Percentiles rank a stretch among this genome's conserved stretches.
Conservation (phyloP, 352 stramenopile genomes). For the Pythium scleroteichum region DNA sequence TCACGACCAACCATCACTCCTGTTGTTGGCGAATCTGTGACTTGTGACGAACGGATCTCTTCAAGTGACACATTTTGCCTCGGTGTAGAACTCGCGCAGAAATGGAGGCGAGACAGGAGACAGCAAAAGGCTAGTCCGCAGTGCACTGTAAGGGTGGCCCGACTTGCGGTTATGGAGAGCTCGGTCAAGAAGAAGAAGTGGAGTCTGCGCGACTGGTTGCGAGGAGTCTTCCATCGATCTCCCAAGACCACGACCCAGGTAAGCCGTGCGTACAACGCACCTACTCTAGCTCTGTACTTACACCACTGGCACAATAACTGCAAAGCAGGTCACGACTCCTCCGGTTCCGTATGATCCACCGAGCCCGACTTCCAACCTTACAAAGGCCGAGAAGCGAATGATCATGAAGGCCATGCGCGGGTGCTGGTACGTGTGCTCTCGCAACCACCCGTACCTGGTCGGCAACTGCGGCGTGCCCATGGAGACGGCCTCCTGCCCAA, state of each 20-base stretch:
- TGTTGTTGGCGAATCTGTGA: slow-evolving; percentile 9
- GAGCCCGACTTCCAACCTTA: slow-evolving; percentile 30
- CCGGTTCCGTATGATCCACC: neutral
- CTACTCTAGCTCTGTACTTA: no score
- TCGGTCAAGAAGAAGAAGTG: slow-evolving; percentile 2
- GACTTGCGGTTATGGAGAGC: neutral
- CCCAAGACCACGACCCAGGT: neutral
- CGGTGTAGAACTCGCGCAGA: neutral
- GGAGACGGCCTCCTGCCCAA: slow-evolving; percentile 23
- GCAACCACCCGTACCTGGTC: slow-evolving; percentile 38
- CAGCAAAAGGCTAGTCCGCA: no score
- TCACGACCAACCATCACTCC: no score
- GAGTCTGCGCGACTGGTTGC: slow-evolving; percentile 16
- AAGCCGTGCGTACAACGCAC: no score
- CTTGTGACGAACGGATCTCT: slow-evolving; percentile 2
- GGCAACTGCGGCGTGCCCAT: slow-evolving; percentile 33
- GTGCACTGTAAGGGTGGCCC: no score
- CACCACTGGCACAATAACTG: neutral
- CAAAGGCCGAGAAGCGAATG: slow-evolving; percentile 34
- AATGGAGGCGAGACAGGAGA: no score
- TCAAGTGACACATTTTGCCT: neutral
- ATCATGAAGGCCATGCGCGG: slow-evolving; percentile 22
- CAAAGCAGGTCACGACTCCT: neutral
- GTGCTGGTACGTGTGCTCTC: slow-evolving; percentile 33
- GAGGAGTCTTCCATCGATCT: slow-evolving; percentile 4